Evolutionary conservation across 192 early-diverging fungal species (phyloP), one percentile per base, ranked within the genome.

Genomic region (Linnemannia hyalina): DNA sequence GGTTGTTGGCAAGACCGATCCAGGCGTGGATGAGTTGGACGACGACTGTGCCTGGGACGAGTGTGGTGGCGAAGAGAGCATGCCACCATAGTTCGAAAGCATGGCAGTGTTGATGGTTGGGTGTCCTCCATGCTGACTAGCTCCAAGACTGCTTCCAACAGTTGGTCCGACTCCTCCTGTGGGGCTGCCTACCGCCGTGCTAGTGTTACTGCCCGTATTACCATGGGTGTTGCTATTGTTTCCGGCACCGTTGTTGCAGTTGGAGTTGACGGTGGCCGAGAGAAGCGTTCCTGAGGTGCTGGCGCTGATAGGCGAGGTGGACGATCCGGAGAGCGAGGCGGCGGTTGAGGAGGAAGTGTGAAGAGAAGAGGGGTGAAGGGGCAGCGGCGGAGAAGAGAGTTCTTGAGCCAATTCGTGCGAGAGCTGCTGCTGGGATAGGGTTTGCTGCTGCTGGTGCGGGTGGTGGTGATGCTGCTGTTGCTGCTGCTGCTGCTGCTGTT

Each of bases 81-180:
- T 78, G 13, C 46, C 38, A 32, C 73, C 52, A 75, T 68, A 83
- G 70, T 44, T 70, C 10, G 72, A n/a, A 36, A 83, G 76, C 63
- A 83, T 83, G 0, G 71, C 68, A 10, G 82, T 83, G 68, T 83
- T 83, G 72, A 83, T 83, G 36, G 82, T 77, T 22, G 82, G 82
- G 41, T 78, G 82, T 22, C 81, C 81, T 38, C 47, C 52, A 77
- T 65, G 55, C 60, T 65, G 60, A 65, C 11, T 65, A 26, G 29
- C 29, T 32, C 60, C 60, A 9, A 65, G 60, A 32, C 29, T 65
- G 13, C 29, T 32, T 32, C 29, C 60, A 4, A 29, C 60, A 8
- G 29, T 65, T 32, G 60, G 60, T 35, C 60, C 60, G 29, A 65
- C 60, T 26, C 60, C 29, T 65, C 60, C 29, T 65, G 60, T 65